phyloP scores from a whole-genome alignment of 441 rosid genomes.

The Syzygium syzygioides region DNA sequence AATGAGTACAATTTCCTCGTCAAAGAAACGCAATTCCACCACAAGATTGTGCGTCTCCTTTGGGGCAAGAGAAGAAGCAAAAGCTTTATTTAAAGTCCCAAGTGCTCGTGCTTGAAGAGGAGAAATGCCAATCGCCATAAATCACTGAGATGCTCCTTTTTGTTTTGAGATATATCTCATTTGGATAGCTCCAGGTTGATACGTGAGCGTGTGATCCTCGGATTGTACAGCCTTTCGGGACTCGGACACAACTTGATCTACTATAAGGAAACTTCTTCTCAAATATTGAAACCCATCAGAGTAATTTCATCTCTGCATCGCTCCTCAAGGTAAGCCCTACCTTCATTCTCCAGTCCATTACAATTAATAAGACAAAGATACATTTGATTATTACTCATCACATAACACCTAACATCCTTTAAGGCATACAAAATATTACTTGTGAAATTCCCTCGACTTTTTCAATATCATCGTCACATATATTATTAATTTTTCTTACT shows the following conservation, averaged over 20 bases:
- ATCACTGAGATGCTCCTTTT: neutral
- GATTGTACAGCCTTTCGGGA: rapidly evolving
- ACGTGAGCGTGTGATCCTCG: neutral
- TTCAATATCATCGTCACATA: too few relatives aligned
- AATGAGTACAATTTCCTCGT: neutral
- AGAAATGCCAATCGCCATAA: neutral
- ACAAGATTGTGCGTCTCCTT: neutral
- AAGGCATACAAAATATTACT: too few relatives aligned
- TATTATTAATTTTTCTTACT: too few relatives aligned
- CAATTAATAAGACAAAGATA: too few relatives aligned
- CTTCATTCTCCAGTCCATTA: too few relatives aligned
- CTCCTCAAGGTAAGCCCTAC: rapidly evolving
- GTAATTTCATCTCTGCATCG: neutral
- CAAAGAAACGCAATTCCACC: neutral
- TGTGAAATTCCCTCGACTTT: rapidly evolving
- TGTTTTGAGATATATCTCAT: neutral
- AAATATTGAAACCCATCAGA: too few relatives aligned
- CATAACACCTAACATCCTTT: rapidly evolving
- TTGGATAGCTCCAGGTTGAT: neutral
- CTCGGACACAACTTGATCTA: rapidly evolving
- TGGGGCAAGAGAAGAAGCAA: neutral
- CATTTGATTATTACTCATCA: neutral
- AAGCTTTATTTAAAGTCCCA: neutral
- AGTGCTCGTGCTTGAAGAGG: neutral
- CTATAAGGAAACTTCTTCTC: neutral